Evolutionary conservation across 352 stramenopile species (phyloP).

Genomic region (Phytophthora litchii): DNA sequence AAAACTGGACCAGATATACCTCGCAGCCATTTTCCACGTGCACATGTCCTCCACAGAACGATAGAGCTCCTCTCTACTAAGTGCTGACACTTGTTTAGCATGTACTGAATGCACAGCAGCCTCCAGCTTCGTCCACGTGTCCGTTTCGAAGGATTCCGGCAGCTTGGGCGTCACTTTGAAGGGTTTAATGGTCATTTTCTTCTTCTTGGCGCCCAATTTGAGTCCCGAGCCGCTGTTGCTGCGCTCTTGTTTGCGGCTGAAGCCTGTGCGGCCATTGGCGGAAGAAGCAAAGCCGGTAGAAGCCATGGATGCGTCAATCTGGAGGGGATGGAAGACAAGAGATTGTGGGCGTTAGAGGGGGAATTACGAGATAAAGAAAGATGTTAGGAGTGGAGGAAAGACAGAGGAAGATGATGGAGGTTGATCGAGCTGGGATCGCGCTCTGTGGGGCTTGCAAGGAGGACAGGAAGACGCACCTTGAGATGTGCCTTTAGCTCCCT

Average conservation of each 20-base stretch:
- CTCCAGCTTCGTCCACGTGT: slow-evolving; percentile 79
- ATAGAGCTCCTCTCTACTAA: slow-evolving; percentile 86
- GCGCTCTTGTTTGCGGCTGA: slow-evolving; percentile 40
- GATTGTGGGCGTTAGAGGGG: slow-evolving; percentile 9
- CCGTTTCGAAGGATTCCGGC: slow-evolving; percentile 74
- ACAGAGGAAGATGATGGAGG: background rate
- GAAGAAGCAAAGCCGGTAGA: slow-evolving; percentile 32
- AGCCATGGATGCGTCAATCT: slow-evolving; percentile 27
- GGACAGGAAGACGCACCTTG: slow-evolving; percentile 3
- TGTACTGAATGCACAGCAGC: slow-evolving; percentile 71
- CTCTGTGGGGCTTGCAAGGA: background rate
- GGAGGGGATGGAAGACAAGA: background rate
- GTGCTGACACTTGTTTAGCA: slow-evolving; percentile 62
- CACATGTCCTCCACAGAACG: slow-evolving; percentile 90
- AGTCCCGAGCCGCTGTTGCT: slow-evolving; percentile 26
- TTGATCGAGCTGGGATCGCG: background rate
- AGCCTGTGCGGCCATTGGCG: slow-evolving; percentile 32
- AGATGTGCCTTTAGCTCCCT: slow-evolving; percentile 5
- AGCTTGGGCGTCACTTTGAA: slow-evolving; percentile 83
- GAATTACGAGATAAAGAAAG: background rate
- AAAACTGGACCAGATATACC: slow-evolving; percentile 37
- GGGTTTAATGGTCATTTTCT: slow-evolving; percentile 89
- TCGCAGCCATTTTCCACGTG: slow-evolving; percentile 92
- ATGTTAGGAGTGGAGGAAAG: background rate
- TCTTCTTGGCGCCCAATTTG: slow-evolving; percentile 47